Evolutionary conservation across 116 monocot species (phyloP), one percentile per base, ranked within the genome.

Genomic region (Papilionanthe hybrid): DNA sequence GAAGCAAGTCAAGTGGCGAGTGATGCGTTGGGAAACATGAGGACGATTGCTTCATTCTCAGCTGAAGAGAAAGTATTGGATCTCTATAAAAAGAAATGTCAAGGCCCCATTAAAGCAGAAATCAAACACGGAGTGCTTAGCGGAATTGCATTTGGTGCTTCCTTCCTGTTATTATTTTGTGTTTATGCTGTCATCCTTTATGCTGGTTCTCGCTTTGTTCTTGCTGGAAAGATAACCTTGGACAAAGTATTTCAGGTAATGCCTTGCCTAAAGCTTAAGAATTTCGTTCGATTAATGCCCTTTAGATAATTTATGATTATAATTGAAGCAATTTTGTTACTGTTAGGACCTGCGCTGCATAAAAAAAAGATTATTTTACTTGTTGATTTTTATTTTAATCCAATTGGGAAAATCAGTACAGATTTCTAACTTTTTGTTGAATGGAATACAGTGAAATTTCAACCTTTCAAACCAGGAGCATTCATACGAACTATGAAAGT

Each of bases 1-100:
- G 85, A 91, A 63, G 91, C 89, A 47, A 89, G 85, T 73, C 91
- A 91, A 49, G 81, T 92, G 56, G 92, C 87, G 37, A 89, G 65
- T 83, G 87, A 92, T 78, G 89, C 92, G 27, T 87, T 92, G 0
- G 82, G 89, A 55, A 92, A 82, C 63, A 92, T 92, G 42, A 81
- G 89, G 77, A 92, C 92, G 5, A 85, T 92, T 41, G 89, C 89
- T 58, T 87, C 92, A 11, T 92, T 92, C 57, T 92, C 83, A 12
- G 92, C 89, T 23, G 91, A 89, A 55, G 85, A 92, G 13, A 89
- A 87, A 82, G 79, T 92, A 30, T 82, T 92, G 80, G 76, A 87
- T 18, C 27, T 87, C 18, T 92, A 89, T 82, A 83, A 87, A 49
- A 85, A 87, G 37, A 92, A 89, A 83, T 89, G 89, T 79, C 83